These are phyloP conservation scores for Colletotrichum somersetense DNA, from an alignment of 2,329 filamentous ascomycete genomes.

Conservation along the genomic window DNA sequence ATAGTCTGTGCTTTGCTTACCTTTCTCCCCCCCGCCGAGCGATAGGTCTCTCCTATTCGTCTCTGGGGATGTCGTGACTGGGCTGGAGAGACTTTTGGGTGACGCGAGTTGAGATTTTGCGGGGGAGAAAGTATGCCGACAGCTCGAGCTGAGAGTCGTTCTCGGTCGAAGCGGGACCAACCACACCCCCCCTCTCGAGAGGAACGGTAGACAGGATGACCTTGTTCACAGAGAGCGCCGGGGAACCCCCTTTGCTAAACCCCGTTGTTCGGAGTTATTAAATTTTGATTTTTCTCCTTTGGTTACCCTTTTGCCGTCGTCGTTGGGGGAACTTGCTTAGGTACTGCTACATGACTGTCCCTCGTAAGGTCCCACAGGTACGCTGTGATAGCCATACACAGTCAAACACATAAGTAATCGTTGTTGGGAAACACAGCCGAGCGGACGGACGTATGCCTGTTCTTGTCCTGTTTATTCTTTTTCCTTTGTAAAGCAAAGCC, in stretches of 20 bases:
- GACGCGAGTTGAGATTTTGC: conserved; percentile 13
- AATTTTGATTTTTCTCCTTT: too few relatives aligned
- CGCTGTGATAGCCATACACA: too few relatives aligned
- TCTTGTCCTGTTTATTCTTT: neutral
- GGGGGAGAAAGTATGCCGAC: conserved; percentile 4
- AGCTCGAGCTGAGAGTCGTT: neutral
- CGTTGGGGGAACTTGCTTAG: too few relatives aligned
- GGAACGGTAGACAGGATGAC: neutral
- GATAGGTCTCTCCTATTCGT: neutral
- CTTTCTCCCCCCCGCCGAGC: neutral
- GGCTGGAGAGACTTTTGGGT: neutral
- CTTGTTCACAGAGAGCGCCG: neutral
- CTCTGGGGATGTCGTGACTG: neutral
- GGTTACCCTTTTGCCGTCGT: too few relatives aligned
- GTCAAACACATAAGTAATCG: neutral
- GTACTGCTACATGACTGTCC: too few relatives aligned
- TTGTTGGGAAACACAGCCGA: neutral
- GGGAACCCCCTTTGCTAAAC: neutral
- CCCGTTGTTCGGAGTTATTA: neutral
- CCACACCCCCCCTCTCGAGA: neutral
- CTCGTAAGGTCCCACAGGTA: too few relatives aligned
- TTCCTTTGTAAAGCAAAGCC: neutral
- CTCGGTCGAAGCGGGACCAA: neutral
- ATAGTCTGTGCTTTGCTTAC: neutral
- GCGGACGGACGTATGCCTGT: conserved; percentile 1